phyloP scores from a whole-genome alignment of 1,139 yeast species.

The Saccharomycopsis hybrid region DNA sequence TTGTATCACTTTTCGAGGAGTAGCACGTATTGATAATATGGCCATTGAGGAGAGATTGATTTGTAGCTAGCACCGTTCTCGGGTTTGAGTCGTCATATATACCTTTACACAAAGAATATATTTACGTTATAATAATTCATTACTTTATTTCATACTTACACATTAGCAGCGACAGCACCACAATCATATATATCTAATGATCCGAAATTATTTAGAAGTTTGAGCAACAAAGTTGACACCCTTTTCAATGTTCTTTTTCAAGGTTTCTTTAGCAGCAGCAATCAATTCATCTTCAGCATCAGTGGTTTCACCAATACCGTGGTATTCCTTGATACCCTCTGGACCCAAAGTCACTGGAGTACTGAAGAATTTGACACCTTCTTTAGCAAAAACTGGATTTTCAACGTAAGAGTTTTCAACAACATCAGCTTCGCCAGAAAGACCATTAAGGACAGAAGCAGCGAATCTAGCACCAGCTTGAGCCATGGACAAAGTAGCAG shows the following conservation, averaged over 20 bases:
- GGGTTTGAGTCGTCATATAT: too few relatives aligned
- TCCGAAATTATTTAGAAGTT: constrained; percentile 21
- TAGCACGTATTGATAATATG: too few relatives aligned
- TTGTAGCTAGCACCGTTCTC: too few relatives aligned
- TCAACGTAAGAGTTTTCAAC: constrained; percentile 79
- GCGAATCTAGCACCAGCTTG: constrained; percentile 96
- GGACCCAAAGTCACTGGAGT: constrained; percentile 86
- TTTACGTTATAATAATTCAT: too few relatives aligned
- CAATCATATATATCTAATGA: too few relatives aligned
- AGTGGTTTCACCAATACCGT: constrained; percentile 51
- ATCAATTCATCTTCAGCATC: constrained; percentile 69
- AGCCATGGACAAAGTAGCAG: constrained; percentile 98
- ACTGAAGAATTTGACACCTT: constrained; percentile 89
- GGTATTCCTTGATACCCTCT: constrained; percentile 78
- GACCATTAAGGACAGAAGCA: constrained; percentile 74
- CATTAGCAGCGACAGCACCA: too few relatives aligned
- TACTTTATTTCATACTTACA: too few relatives aligned
- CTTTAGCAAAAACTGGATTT: constrained; percentile 74
- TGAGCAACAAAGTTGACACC: constrained; percentile 51
- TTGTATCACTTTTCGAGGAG: too few relatives aligned
- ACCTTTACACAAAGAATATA: too few relatives aligned
- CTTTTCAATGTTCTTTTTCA: constrained; percentile 65
- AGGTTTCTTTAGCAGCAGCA: constrained; percentile 76
- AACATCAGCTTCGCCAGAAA: constrained; percentile 61
- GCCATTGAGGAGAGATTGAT: too few relatives aligned